Base-by-base conservation (phyloP, 2,329 filamentous ascomycete genomes). In the Parasarocladium wereldwijsianum region DNA sequence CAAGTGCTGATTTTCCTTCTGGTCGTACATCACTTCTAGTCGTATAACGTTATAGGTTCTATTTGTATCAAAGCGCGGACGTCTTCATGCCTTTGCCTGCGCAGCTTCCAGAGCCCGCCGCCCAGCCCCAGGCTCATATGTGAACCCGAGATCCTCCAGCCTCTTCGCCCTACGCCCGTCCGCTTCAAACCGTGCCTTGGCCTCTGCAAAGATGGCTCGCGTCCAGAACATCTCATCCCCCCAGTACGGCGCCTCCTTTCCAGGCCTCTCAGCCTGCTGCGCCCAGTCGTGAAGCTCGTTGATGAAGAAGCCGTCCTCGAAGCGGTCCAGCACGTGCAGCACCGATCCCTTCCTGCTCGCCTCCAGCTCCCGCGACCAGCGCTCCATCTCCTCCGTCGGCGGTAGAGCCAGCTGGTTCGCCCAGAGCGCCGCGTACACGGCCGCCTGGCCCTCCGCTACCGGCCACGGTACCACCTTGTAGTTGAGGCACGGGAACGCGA, bases 381-480 rank as follows among this genome's bases (percentile, higher is more conserved):
- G 43, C 32, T 62, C 51, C 77, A 94, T 92, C 30, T 72, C 70
- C 0, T 57, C 46, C 2, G 47, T 49, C 0, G 67, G 45, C 1
- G 85, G 85, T 7, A 93, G 57, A 0, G 53, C 38, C 1, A 93
- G 57, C 1, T 70, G 57, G 19, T 80, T 78, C 1, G 82, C 70
- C 68, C 82, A 93, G 0, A 86, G 66, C 1, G 82, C 70, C 3
- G 85, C 72, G 26, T 92, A 62, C 1, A 82, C 68, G 0, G 85
- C 78, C 1, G 74, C 73, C 51, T 94, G 86, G 5, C 70, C 73
- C 54, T 94, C 84, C 0, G 76, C 66, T 1, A 90, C 43, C 0
- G 82, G 77, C 47, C 93, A 93, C 0, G 87, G 87, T n/a, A 92
- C 78, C n/a, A 90, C 70, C 40, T 78, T 79, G 46, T 85, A 77